Evolutionary conservation across 495 filamentous ascomycete genomes (phyloP), one percentile per base, ranked within the genome.

Genomic region (Aspergillus wentii): DNA sequence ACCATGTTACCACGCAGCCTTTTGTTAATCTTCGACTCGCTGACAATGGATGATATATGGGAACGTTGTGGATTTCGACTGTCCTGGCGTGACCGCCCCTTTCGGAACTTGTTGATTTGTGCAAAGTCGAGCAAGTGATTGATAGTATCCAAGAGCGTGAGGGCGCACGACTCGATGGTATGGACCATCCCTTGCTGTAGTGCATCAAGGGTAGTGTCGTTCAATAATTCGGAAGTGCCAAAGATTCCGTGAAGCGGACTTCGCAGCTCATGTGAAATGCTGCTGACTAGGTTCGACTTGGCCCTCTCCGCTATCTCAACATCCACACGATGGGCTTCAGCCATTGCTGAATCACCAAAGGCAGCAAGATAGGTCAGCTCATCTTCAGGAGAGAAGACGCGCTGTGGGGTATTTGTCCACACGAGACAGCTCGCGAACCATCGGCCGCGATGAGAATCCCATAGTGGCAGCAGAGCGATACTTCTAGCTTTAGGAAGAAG

Each of bases 261-360:
- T 9, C 83, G 68, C 10, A 86, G 63, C 46, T 88, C 83, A 44
- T 88, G 83, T 2, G 76, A 79, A 17, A 88, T 79, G 25, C 75
- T 82, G 3, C 75, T 80, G 25, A 88, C 76, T 33, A 86, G 76
- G 33, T 79, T 79, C 5, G 73, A 69, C 48, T 88, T 86, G 23
- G 72, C 70, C 38, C 57, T 64, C 30, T 77, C 67, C 6, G 71
- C 64, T 30, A 51, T 39, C 30, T 67, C 63, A 1, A 65, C 63
- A 36, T 74, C 68, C 8, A 83, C 46, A 17, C 74, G 71, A 8
- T 63, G 64, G 1, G 82, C 68, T 42, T 81, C 78, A 5, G 74
- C 75, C 76, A 81, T 83, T 43, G 79, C 65, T 18, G 65, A 74
- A 38, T 78, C 77, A 10, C 70, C 64, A 52, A 85, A 82, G 0